Evolutionary conservation across 495 filamentous ascomycete genomes (phyloP).

Genomic region (Rhizodiscina lignyota): DNA sequence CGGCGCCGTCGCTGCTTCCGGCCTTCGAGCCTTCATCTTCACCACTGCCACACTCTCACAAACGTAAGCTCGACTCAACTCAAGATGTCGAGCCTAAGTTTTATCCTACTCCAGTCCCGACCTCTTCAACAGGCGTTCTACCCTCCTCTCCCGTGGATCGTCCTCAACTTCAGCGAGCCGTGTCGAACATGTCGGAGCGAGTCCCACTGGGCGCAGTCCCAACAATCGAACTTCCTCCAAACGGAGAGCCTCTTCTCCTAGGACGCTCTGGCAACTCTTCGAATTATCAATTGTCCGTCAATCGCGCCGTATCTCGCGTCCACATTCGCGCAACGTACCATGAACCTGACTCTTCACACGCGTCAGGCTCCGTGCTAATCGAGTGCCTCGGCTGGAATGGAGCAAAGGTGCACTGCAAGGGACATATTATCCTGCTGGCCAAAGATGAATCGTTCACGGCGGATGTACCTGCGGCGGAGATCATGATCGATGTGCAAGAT

Average conservation of each 20-base stretch:
- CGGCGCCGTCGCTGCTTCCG: slow-evolving; percentile 53
- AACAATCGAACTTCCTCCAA: slow-evolving; percentile 60
- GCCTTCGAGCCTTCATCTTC: slow-evolving; percentile 88
- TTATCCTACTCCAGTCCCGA: slow-evolving; percentile 84
- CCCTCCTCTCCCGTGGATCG: slow-evolving; percentile 65
- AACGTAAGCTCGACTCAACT: slow-evolving; percentile 21
- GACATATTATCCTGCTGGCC: slow-evolving; percentile 64
- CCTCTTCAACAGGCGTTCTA: slow-evolving; percentile 81
- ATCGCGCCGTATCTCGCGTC: slow-evolving; percentile 78
- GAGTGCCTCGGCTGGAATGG: slow-evolving; percentile 94
- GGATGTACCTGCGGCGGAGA: slow-evolving; percentile 74
- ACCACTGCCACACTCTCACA: slow-evolving; percentile 45
- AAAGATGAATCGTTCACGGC: slow-evolving; percentile 86
- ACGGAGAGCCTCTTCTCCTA: slow-evolving; percentile 70
- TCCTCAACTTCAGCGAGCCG: slow-evolving; percentile 37
- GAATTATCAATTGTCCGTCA: slow-evolving; percentile 78
- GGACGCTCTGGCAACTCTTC: slow-evolving; percentile 86
- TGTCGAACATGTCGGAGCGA: slow-evolving; percentile 65
- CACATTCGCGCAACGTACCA: slow-evolving; percentile 83
- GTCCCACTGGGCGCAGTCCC: slow-evolving; percentile 69
- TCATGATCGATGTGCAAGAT: slow-evolving; percentile 93
- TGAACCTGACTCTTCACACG: slow-evolving; percentile 31
- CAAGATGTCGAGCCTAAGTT: slow-evolving; percentile 49
- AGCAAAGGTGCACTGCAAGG: slow-evolving; percentile 80
- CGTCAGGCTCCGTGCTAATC: slow-evolving; percentile 56